Percentiles rank a stretch among this genome's conserved stretches.
Evolutionary conservation across 495 filamentous ascomycete species (phyloP).

Genomic region (Penicillium crystallinum): DNA sequence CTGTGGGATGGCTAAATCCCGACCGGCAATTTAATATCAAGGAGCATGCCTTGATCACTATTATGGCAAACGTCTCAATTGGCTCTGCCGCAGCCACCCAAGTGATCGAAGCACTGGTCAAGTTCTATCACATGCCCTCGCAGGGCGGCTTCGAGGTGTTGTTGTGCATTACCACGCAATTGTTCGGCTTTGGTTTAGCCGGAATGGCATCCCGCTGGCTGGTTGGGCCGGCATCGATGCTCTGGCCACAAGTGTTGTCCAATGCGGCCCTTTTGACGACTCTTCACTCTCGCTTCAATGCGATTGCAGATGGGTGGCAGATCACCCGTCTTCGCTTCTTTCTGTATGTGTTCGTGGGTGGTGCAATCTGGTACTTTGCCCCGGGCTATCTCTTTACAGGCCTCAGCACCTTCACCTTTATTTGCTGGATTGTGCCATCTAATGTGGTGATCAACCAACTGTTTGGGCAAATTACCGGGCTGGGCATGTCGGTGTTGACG

Average conservation of each 20-base stretch:
- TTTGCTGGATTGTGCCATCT: conserved; percentile 84
- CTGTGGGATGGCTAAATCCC: conserved; percentile 55
- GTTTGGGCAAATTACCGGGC: conserved; percentile 59
- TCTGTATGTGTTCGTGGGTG: conserved; percentile 58
- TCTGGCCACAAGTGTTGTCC: conserved; percentile 86
- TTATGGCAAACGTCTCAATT: conserved; percentile 61
- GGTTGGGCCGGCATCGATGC: conserved; percentile 76
- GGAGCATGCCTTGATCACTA: conserved; percentile 70
- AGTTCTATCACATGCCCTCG: conserved; percentile 66
- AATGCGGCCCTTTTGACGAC: conserved; percentile 84
- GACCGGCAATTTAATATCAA: conserved; percentile 74
- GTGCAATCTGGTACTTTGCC: conserved; percentile 74
- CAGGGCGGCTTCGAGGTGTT: conserved; percentile 65
- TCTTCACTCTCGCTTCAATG: conserved; percentile 77
- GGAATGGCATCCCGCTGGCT: conserved; percentile 55
- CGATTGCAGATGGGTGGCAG: conserved; percentile 74
- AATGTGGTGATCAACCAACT: conserved; percentile 65
- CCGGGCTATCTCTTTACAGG: conserved; percentile 82
- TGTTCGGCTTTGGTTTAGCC: conserved; percentile 69
- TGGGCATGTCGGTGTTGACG: conserved; percentile 80
- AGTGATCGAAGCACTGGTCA: conserved; percentile 58
- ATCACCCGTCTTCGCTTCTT: conserved; percentile 83
- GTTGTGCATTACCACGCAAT: conserved; percentile 63
- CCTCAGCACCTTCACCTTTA: conserved; percentile 82
- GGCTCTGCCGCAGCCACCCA: conserved; percentile 67